Evolutionary conservation across 108 stramenopile species (phyloP), one percentile per base, ranked within the genome.

Genomic region (Conticribra weissflogii): DNA sequence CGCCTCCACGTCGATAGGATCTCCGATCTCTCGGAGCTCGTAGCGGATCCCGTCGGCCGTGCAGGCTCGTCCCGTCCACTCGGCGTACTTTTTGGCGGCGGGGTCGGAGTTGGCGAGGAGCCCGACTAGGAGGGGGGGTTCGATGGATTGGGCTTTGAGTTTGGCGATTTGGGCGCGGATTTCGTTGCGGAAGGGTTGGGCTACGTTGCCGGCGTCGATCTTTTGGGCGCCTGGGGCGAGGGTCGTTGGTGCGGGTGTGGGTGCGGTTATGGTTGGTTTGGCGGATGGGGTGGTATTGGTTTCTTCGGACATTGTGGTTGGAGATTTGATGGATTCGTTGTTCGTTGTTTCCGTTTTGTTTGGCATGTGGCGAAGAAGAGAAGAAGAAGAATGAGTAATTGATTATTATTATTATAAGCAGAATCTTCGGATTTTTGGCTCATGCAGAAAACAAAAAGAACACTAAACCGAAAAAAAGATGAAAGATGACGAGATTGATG

Each of bases 51-150:
- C 97, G 61, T 97, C 97, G 56, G 81, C 83, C 3, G 54, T 66
- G 79, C 96, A 98, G 36, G 97, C 96, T 32, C 88, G 82, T 24
- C 94, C 89, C 0, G 97, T 98, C 97, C 97, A 97, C 72, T 98
- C 96, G 54, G 98, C 97, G 75, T 98, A 98, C 58, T 96, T 80
- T 25, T 73, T 76, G 23, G 97, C 96, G 47, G 96, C 93, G 18
- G 96, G 96, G 68, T 97, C 98, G 33, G 83, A 83, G 59, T 93
- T 95, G 58, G 94, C 94, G 68, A 98, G 82, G 56, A 98, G 78
- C 17, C 97, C 98, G 16, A 98, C 97, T 57, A 97, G 74, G 33
- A 95, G 87, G 21, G 98, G 97, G 32, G 96, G 77, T 19, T 95
- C 96, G 56, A 91, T 70, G 15, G 88, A 88, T 21, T 71, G 65